phyloP scores from a whole-genome alignment of 164 flowering plant genomes.

The Berberis thunbergii region DNA sequence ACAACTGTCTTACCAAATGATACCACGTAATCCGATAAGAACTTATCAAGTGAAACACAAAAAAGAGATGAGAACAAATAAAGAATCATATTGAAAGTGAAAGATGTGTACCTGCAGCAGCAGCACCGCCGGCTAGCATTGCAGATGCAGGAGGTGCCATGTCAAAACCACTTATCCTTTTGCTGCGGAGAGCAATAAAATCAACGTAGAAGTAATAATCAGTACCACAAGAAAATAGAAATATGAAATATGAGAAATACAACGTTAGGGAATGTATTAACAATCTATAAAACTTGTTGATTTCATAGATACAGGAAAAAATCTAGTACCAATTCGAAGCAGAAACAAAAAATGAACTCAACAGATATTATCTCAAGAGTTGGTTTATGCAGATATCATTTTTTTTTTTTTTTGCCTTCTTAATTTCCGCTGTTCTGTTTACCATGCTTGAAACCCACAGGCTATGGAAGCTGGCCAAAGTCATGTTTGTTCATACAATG shows the following conservation, averaged over 20 bases:
- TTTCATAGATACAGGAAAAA: too few relatives aligned
- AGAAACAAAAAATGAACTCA: too few relatives aligned
- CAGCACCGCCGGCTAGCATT: conserved; percentile 44
- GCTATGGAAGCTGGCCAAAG: too few relatives aligned
- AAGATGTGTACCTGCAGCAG: conserved; percentile 35
- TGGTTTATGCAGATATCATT: too few relatives aligned
- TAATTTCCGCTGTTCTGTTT: too few relatives aligned
- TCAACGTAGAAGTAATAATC: not conserved
- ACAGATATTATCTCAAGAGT: too few relatives aligned
- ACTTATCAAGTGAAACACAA: conserved; percentile 49
- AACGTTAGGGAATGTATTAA: not conserved
- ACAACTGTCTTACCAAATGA: conserved; percentile 62
- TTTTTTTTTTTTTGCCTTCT: too few relatives aligned
- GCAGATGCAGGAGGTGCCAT: conserved; percentile 89
- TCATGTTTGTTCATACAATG: too few relatives aligned
- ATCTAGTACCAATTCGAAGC: too few relatives aligned
- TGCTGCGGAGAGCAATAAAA: conserved; percentile 41
- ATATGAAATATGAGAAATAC: not conserved
- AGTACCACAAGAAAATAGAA: not conserved
- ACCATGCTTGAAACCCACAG: too few relatives aligned
- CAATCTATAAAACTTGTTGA: too few relatives aligned
- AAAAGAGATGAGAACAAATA: conserved; percentile 22
- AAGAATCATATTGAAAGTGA: not conserved
- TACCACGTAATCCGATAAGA: conserved; percentile 51
- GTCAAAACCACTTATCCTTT: conserved; percentile 87